Percentiles rank a stretch among this genome's conserved stretches.
These are phyloP conservation scores for Durotheca rogersii DNA, from an alignment of 495 filamentous ascomycete species.

Conservation along the genomic window DNA sequence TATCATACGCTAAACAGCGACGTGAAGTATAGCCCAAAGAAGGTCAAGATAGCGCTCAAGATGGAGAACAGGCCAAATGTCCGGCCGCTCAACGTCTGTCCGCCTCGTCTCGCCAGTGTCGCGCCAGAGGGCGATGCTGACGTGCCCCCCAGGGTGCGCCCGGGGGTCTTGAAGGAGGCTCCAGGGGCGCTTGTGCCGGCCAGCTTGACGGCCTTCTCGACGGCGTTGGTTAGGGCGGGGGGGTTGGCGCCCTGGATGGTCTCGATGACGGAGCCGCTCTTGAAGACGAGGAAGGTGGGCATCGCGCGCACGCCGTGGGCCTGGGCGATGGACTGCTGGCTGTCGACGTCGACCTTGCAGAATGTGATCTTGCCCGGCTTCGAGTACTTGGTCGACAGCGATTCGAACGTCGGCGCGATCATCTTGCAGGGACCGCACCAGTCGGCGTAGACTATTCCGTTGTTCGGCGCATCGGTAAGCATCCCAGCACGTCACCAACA, in stretches of 20 bases:
- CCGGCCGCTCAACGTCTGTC: slow-evolving; percentile 32
- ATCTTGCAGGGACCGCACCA: slow-evolving; percentile 73
- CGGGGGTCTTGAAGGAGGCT: slow-evolving; percentile 44
- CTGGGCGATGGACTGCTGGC: slow-evolving; percentile 54
- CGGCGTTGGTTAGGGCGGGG: slow-evolving; percentile 66
- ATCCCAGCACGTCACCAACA: background rate
- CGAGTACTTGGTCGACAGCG: slow-evolving; percentile 55
- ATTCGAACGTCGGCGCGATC: slow-evolving; percentile 65
- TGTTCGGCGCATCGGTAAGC: slow-evolving; percentile 23
- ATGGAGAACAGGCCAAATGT: slow-evolving; percentile 43
- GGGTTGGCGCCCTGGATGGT: slow-evolving; percentile 80
- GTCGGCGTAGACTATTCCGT: slow-evolving; percentile 60
- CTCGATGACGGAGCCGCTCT: slow-evolving; percentile 67
- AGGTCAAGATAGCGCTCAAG: slow-evolving; percentile 50
- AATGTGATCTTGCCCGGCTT: slow-evolving; percentile 58
- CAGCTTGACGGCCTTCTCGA: slow-evolving; percentile 70
- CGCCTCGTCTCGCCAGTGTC: slow-evolving; percentile 24
- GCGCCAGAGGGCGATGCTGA: slow-evolving; percentile 1
- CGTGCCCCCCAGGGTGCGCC: slow-evolving; percentile 39
- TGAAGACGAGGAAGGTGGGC: slow-evolving; percentile 89
- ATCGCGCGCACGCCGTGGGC: slow-evolving; percentile 61
- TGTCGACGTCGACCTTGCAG: slow-evolving; percentile 63
- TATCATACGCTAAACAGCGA: slow-evolving; percentile 55
- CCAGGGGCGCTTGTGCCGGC: slow-evolving; percentile 51
- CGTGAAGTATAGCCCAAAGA: slow-evolving; percentile 61